Base-by-base conservation (phyloP, 2,329 filamentous ascomycete species). In the Fusarium sp. region DNA sequence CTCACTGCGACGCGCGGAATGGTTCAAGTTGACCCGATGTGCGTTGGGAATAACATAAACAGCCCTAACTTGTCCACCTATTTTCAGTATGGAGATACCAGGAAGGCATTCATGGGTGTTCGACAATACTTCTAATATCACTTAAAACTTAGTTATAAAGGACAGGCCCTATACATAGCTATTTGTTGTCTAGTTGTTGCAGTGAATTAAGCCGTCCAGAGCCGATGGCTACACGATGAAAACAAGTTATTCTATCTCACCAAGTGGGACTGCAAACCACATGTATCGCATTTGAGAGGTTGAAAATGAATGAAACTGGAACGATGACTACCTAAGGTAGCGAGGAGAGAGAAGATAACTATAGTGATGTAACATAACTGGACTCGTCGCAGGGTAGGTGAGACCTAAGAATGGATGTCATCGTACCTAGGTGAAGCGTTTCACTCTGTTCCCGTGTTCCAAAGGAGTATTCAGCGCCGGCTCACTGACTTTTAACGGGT, bases 141-240 rank as follows among this genome's bases (percentile, higher is more conserved):
- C 17, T 28, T 35, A 24, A 32, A 28, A 37, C 30, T 22, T 37
- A 20, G 20, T 47, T 50, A 9, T 7, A 7, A 47, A 37, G n/a
- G 14, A 20, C 17, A 19, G 30, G 20, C 20, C 4, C 14, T 37
- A 10, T 15, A 22, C 14, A n/a, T 17, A n/a, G 14, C 10, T 17
- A 22, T 19, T 19, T 53, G 22, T 43, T 22, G n/a, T 11, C 30
- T 14, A 15, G 33, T 35, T 8, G 24, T 58, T 4, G 19, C 19
- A 35, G 30, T 15, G 7, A 33, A 28, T 39, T 63, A 63, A 58
- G 43, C 63, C 52, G 35, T 26, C 13, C 41, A 40, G 54, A 54
- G 35, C 57, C 52, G 47, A 24, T 20, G 37, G 30, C 11, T 32
- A 33, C 26, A 28, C 40, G 20, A 48, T 52, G 6, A 37, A 47